Base-by-base conservation (phyloP, 768 basidiomycete species). In the Rhizopogon sp. region DNA sequence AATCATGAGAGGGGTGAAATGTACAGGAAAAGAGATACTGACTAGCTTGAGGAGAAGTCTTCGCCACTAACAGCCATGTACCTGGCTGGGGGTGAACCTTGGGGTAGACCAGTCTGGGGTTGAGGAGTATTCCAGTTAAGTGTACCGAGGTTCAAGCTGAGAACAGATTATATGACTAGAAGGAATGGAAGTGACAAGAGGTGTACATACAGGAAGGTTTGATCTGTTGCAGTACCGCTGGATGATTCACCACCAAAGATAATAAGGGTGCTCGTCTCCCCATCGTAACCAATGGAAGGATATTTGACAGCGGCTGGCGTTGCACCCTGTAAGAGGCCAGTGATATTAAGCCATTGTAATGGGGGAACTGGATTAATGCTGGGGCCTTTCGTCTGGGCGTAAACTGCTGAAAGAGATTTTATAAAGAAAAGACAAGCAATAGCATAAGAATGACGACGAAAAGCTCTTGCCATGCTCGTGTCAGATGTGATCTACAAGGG, bases 21-120 rank as follows among this genome's bases (percentile, higher is more conserved):
- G 37, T 43, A 61, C 22, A 42, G 55, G 44, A 37, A 35, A 16
- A 0, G 44, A 50, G 29, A 29, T 40, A 79, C 88, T 60, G 55
- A 89, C 89, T 91, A 88, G 86, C 85, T 92, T 10, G 88, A 87
- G 43, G 88, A 90, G 58, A 79, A 80, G 72, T 92, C 90, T 20
- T 74, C 71, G 5, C 87, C 90, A 42, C 79, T 72, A 40, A 90
- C 63, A 29, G 85, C 82, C 40, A 79, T 79, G 68, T 81, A 85
- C 65, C 88, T 77, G 29, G 86, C 76, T 13, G 86, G 74, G 7
- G 90, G 90, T 6, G 68, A 67, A 0, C 63, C 63, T 22, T 65
- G 57, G n/a, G 69, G 69, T 6, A 85, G 77, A 66, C 71, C 76
- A 11, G 69, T 8, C 20, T 84, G 81, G 22, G 85, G 79, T 3